phyloP scores from a whole-genome alignment of 352 stramenopile genomes.

The Thraustochytrium sp. region DNA sequence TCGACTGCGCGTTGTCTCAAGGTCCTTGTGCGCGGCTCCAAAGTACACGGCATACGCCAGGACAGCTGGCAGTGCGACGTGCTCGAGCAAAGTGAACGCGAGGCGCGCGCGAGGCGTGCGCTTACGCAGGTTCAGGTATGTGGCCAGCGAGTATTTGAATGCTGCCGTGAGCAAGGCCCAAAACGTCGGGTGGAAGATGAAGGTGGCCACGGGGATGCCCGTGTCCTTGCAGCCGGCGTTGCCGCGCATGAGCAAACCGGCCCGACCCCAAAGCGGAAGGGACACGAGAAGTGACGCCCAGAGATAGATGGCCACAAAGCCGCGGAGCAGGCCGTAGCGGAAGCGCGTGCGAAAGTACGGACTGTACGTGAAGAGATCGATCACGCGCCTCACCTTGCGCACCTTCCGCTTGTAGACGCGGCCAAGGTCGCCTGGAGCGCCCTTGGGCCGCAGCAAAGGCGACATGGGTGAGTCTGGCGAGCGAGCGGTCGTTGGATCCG shows the following conservation, averaged over 20 bases:
- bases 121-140: slow-evolving; percentile 2
- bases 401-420: not conserved
- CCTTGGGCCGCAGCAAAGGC: not conserved
- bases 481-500: no score
- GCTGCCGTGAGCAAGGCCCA: not conserved
- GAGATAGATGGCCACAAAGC: not conserved
- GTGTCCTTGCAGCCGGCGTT: not conserved
- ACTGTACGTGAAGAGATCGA: slow-evolving; percentile 36
- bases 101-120: not conserved
- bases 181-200: slow-evolving; percentile 20
- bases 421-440: no score
- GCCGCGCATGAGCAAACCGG: not conserved
- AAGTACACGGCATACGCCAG: slow-evolving; percentile 25
- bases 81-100: not conserved
- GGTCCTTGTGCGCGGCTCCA: not conserved
- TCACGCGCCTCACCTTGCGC: slow-evolving; percentile 7
- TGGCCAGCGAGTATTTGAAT: not conserved
- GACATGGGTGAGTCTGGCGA: slow-evolving; percentile 6
- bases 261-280: not conserved
- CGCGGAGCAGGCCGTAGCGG: not conserved
- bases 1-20: not conserved
- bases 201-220: not conserved
- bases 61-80: not conserved
- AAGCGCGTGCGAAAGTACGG: slow-evolving; percentile 18
- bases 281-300: slow-evolving; percentile 4